Conservation (phyloP, 495 filamentous ascomycete genomes). For the Peziza echinospora region DNA sequence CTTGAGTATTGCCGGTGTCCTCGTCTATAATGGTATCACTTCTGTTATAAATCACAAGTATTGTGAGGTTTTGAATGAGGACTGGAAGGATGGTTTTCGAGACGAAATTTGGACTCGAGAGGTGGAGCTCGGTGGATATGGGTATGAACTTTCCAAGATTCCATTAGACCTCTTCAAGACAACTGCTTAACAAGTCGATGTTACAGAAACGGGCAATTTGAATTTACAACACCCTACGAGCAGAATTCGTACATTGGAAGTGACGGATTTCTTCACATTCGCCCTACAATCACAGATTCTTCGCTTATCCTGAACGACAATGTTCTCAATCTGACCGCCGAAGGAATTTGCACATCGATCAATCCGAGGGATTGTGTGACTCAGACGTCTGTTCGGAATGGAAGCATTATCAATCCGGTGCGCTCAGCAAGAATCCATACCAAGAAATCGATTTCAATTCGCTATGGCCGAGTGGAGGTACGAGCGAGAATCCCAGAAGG, state of each 20-base stretch:
- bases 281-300: conserved; percentile 51
- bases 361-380: conserved; percentile 38
- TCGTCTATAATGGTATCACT: conserved; percentile 48
- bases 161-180: background rate
- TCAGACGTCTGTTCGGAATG: conserved; percentile 42
- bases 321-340: conserved; percentile 40
- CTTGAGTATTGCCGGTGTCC: conserved; percentile 38
- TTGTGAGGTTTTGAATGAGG: conserved; percentile 47
- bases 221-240: conserved; percentile 44
- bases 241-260: conserved; percentile 52
- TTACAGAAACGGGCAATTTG: conserved; percentile 60
- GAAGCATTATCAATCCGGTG: conserved; percentile 55
- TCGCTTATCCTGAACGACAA: conserved; percentile 38
- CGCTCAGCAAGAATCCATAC: conserved; percentile 61
- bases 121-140: conserved; percentile 61
- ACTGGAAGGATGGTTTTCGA: conserved; percentile 41
- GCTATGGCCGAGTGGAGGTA: conserved; percentile 65
- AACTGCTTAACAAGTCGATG: background rate
- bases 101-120: conserved; percentile 51
- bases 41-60: conserved; percentile 54
- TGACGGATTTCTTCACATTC: conserved; percentile 43
- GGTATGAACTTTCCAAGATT: conserved; percentile 30
- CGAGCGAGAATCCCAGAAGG: conserved; percentile 49
- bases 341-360: conserved; percentile 42
- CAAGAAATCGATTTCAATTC: conserved; percentile 43